Conservation (phyloP, 1,284 basidiomycete species). For the Microbotryomycetes sp. region DNA sequence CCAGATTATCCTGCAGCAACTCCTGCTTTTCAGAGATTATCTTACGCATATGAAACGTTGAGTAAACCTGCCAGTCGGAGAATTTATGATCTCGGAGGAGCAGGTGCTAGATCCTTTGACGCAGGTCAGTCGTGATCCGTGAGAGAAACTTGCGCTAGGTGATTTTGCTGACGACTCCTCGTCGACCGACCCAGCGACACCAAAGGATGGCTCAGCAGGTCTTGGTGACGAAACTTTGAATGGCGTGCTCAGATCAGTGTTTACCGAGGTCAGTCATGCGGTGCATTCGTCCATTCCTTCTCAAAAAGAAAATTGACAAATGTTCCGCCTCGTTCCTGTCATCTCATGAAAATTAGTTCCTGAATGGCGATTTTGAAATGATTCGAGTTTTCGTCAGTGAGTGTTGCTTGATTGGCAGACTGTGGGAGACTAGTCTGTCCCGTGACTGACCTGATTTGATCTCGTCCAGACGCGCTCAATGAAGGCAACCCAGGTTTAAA, state of each 20-base stretch:
- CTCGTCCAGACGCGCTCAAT: slow-evolving; percentile 58
- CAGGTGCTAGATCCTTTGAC: slow-evolving; percentile 32
- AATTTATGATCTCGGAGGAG: slow-evolving; percentile 57
- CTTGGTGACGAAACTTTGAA: slow-evolving; percentile 65
- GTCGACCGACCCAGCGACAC: slow-evolving; percentile 39
- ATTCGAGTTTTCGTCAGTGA: slow-evolving; percentile 64
- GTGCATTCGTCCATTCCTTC: background rate
- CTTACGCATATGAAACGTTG: slow-evolving; percentile 72
- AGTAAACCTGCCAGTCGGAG: slow-evolving; percentile 62
- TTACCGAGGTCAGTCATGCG: slow-evolving; percentile 69
- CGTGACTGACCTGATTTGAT: background rate
- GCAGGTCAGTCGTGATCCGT: slow-evolving; percentile 18
- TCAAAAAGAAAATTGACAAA: background rate
- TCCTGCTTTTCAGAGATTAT: slow-evolving; percentile 74
- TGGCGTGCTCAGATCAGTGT: slow-evolving; percentile 62
- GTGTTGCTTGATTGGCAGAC: slow-evolving; percentile 37
- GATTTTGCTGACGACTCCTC: no score
- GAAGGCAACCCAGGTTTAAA: slow-evolving; percentile 46
- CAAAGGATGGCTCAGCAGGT: slow-evolving; percentile 50
- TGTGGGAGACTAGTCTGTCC: background rate
- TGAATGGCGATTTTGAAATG: slow-evolving; percentile 68
- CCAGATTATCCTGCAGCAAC: slow-evolving; percentile 65
- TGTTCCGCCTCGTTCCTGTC: no score
- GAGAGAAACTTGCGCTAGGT: no score
- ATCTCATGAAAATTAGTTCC: no score